Evolutionary conservation across 768 basidiomycete species (phyloP), one percentile per base, ranked within the genome.

Genomic region (Pulveroboletus sp.): DNA sequence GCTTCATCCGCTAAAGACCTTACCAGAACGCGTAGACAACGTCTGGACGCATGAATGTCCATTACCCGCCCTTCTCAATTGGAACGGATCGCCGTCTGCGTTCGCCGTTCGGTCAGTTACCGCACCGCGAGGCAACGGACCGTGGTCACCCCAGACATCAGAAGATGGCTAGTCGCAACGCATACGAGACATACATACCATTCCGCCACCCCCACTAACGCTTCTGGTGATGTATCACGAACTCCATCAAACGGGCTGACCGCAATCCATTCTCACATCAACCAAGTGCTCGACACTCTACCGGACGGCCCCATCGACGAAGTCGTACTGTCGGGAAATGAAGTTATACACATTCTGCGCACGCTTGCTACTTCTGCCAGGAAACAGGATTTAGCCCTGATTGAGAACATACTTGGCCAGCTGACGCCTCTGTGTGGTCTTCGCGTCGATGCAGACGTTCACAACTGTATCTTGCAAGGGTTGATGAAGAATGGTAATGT

Each of bases 31-130:
- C 39, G 55, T 54, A 58, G 42, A 49, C 40, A 49, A 57, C 11
- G 32, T 50, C 47, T 46, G 52, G 47, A 56, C 69, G 79, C 70
- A 81, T 85, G 83, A 81, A 85, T 86, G 80, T 80, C 73, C 75
- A 65, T 75, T 44, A 37, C 57, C 38, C 62, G 71, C 66, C 74
- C 60, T 73, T 63, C 31, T 56, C 66, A 61, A 14, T 33, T 68
- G 11, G 65, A 65, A 52, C 61, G 63, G 21, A 57, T 64, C 45
- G 64, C 61, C 43, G 48, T 63, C 45, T 46, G 30, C 51, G 57
- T 62, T 52, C 56, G 48, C 47, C 66, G 66, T 47, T 57, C 61
- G 12, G 55, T 54, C 50, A 12, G 46, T 46, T 51, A 42, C 31
- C 41, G 46, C 46, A 50, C 49, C 24, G 37, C 44, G 44, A 57